Percentiles rank a stretch among this genome's conserved stretches.
Conservation (phyloP, 169 alveolate species). For the Eimeria falciformis region DNA sequence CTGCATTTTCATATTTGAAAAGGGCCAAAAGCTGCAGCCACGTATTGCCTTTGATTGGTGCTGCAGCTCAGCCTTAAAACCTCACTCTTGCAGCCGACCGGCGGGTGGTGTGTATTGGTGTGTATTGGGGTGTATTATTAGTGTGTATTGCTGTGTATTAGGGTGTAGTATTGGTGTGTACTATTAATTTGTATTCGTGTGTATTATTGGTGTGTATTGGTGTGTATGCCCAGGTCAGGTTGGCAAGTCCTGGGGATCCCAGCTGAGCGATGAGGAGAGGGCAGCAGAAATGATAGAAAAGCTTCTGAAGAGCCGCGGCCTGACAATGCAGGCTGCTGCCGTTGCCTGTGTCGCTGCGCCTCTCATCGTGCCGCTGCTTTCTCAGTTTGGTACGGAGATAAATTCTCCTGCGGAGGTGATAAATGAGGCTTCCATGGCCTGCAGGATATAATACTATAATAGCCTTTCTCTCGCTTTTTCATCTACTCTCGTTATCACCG, state of each 20-base stretch:
- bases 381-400: conserved; percentile 12
- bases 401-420: conserved; percentile 47
- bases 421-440: conserved; percentile 50
- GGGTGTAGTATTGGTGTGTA: no score
- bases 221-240: conserved; percentile 34
- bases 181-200: no score
- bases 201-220: not conserved
- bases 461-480: no score
- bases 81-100: no score
- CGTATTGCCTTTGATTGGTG: no score
- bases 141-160: no score
- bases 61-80: no score
- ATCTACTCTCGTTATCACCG: no score
- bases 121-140: no score
- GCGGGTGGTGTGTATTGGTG: no score
- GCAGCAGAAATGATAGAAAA: conserved; percentile 53
- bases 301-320: conserved; percentile 39
- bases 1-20: no score
- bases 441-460: conserved; percentile 35
- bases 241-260: conserved; percentile 60
- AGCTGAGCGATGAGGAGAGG: conserved; percentile 23
- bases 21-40: no score
- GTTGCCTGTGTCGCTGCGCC: conserved; percentile 45
- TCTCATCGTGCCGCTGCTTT: conserved; percentile 44
- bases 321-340: conserved; percentile 40